phyloP scores from a whole-genome alignment of 2,329 filamentous ascomycete genomes.

The Hypoxylon sp. region DNA sequence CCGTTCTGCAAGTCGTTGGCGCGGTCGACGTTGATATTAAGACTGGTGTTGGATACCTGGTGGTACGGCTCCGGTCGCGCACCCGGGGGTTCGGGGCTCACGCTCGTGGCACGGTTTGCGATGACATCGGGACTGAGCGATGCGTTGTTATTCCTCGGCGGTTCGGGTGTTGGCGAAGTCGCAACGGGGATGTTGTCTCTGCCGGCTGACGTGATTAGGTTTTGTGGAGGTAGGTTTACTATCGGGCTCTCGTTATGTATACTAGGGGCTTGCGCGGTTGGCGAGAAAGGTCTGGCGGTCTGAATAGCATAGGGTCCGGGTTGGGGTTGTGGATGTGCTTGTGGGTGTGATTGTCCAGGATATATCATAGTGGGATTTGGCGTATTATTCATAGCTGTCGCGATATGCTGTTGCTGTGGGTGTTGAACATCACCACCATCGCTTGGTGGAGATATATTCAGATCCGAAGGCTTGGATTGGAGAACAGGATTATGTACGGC shows the following conservation, averaged over 20 bases:
- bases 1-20: constrained; percentile 37
- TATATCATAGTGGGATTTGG: no score
- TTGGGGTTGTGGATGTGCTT: constrained; percentile 16
- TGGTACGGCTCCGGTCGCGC: constrained; percentile 26
- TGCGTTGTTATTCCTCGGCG: constrained; percentile 7
- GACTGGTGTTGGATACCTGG: constrained; percentile 40
- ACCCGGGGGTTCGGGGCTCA: constrained; percentile 41
- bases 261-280: background rate
- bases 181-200: background rate
- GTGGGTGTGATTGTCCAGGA: no score
- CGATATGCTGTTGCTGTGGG: constrained; percentile 37
- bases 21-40: constrained; percentile 42
- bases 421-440: constrained; percentile 17
- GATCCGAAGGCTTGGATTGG: constrained; percentile 15
- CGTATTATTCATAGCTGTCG: constrained; percentile 31
- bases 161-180: background rate
- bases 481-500: constrained; percentile 9
- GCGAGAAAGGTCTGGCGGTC: constrained; percentile 4
- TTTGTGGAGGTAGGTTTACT: background rate
- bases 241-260: background rate
- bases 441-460: constrained; percentile 30
- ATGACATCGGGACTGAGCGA: constrained; percentile 38
- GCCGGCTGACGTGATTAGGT: background rate
- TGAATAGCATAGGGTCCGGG: background rate
- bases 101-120: constrained; percentile 35